Evolutionary conservation across 805 yeast species (phyloP).

Genomic region (Vanderwaltozyma verrucispora): DNA sequence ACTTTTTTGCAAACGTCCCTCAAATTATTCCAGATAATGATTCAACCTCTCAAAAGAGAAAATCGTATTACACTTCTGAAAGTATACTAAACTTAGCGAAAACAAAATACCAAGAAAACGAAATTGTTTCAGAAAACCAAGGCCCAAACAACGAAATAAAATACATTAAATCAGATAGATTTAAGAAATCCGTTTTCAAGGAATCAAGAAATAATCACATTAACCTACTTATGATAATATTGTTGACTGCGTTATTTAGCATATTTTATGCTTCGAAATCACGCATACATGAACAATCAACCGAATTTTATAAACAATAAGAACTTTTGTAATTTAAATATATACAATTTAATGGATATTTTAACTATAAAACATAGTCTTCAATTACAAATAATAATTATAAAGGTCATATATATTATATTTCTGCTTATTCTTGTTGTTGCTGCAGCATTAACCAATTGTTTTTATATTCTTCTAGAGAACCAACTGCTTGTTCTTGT

Average conservation of each 20-base stretch:
- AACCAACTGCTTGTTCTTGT: slow-evolving; percentile 28
- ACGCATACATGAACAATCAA: background rate
- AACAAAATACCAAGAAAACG: background rate
- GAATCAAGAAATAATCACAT: background rate
- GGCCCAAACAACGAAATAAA: too few relatives aligned
- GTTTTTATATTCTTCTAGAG: slow-evolving; percentile 29
- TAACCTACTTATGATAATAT: too few relatives aligned
- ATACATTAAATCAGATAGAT: background rate
- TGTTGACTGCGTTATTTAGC: background rate
- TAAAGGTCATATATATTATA: background rate
- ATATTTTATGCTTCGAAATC: background rate
- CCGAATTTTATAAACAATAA: background rate
- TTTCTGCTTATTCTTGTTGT: slow-evolving; percentile 15
- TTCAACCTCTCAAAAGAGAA: background rate
- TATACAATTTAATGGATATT: background rate
- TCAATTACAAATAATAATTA: background rate
- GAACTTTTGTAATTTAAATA: background rate
- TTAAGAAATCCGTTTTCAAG: too few relatives aligned
- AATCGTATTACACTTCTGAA: background rate
- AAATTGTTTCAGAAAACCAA: too few relatives aligned
- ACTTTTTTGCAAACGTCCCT: slow-evolving; percentile 90
- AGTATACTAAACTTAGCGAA: slow-evolving; percentile 5
- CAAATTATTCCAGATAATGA: slow-evolving; percentile 50
- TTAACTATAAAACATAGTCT: background rate
- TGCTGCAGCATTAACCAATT: slow-evolving; percentile 30